A percentile compares a stretch with the other conserved stretches of the same genome.
phyloP scores from a whole-genome alignment of 116 monocot genomes.

The Trichopus zeylanicus region DNA sequence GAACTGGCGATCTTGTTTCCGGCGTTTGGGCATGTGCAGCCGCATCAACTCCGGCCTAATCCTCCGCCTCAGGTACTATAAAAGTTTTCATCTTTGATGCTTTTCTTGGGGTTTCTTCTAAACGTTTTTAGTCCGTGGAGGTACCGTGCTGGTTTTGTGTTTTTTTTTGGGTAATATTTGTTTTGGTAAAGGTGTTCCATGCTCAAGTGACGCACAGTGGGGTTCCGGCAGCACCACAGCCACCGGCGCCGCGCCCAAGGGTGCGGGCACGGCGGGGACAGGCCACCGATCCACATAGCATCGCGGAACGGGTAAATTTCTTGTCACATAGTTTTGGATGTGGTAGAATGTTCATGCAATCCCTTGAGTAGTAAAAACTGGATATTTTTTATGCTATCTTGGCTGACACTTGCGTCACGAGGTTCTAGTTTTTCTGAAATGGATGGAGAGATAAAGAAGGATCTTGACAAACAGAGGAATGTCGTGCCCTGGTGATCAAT shows the following conservation, averaged over 20 bases:
- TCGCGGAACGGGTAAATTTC: slow-evolving; percentile 82
- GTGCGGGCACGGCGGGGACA: slow-evolving; percentile 93
- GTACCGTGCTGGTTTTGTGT: not conserved
- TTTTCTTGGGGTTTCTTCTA: not conserved
- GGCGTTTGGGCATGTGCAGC: slow-evolving; percentile 48
- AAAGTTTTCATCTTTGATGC: not conserved
- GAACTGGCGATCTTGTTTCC: slow-evolving; percentile 66
- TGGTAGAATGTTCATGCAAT: too few species aligned
- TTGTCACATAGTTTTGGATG: not conserved
- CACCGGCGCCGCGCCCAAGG: slow-evolving; percentile 78
- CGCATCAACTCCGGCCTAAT: slow-evolving; percentile 44
- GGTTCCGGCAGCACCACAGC: slow-evolving; percentile 37
- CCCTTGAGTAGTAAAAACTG: too few species aligned
- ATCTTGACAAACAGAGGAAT: not conserved
- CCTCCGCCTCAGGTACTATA: slow-evolving; percentile 50
- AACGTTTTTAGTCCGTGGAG: not conserved
- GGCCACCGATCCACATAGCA: slow-evolving; percentile 98
- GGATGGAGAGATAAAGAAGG: too few species aligned
- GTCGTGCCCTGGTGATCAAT: not conserved
- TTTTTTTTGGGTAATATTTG: slow-evolving; percentile 1
- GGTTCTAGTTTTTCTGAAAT: not conserved
- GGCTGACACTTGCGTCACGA: not conserved
- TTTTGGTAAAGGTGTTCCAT: slow-evolving; percentile 46
- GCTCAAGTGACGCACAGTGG: slow-evolving; percentile 41
- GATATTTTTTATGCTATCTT: too few species aligned